phyloP scores from a whole-genome alignment of 176 grass and related monocot species.

The Musa schizocarpa region DNA sequence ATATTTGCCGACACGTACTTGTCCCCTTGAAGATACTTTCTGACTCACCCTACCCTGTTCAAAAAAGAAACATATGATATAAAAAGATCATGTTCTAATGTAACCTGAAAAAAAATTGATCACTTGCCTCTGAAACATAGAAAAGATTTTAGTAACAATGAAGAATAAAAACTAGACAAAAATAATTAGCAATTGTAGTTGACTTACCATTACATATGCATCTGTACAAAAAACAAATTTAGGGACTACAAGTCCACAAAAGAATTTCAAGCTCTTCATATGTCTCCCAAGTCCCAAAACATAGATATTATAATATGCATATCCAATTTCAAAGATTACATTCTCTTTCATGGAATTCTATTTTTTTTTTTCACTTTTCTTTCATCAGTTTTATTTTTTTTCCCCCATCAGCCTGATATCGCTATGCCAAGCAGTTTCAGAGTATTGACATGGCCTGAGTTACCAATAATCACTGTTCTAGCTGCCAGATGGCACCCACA shows the following conservation, averaged over 20 bases:
- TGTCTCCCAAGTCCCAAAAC: too few species aligned
- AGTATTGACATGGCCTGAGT: too few species aligned
- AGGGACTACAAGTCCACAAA: too few species aligned
- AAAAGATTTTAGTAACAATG: neutral
- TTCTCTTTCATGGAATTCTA: too few species aligned
- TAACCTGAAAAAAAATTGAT: neutral
- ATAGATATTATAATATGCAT: too few species aligned
- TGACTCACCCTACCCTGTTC: constrained; percentile 61
- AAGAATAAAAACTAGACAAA: neutral
- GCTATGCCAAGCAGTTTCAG: neutral
- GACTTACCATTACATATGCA: neutral
- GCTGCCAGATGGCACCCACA: too few species aligned
- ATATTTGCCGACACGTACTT: constrained; percentile 96
- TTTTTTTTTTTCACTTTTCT: neutral
- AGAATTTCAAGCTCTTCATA: too few species aligned
- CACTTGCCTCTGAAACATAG: too few species aligned
- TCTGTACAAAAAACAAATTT: too few species aligned
- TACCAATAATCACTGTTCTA: too few species aligned
- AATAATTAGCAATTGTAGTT: neutral
- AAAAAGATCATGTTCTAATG: neutral
- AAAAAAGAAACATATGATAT: constrained; percentile 11
- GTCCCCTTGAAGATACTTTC: constrained; percentile 73
- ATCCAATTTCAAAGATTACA: too few species aligned
- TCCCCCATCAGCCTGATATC: neutral
- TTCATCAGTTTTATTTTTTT: neutral